A percentile compares a stretch with the other conserved stretches of the same genome.
Evolutionary conservation across 306 rosid genomes (phyloP).

Genomic region (Parietaria judaica): DNA sequence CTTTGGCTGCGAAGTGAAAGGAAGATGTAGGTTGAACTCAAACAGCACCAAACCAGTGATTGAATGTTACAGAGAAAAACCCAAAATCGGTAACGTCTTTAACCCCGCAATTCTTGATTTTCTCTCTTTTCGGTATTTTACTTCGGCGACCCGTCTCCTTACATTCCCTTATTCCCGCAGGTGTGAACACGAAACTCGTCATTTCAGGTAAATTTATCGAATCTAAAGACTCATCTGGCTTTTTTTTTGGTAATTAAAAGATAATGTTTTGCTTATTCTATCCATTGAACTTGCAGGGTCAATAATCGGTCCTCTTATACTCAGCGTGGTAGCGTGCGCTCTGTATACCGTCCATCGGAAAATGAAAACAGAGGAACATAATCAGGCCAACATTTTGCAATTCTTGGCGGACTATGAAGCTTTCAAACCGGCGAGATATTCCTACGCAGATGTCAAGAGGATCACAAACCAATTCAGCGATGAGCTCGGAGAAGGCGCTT

Average conservation of each 20-base stretch:
- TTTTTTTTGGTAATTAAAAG: neutral
- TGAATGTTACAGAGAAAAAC: neutral
- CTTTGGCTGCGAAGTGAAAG: neutral
- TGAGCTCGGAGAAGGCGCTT: constrained; percentile 18
- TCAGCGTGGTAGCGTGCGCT: neutral
- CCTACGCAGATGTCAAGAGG: constrained; percentile 25
- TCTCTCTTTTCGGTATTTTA: neutral
- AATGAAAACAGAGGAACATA: constrained; percentile 3
- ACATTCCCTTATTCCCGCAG: neutral
- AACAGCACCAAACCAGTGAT: neutral
- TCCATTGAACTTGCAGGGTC: neutral
- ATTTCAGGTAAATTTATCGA: neutral
- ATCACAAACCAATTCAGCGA: constrained; percentile 28
- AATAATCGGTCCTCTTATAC: neutral
- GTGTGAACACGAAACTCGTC: neutral
- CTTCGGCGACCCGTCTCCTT: neutral
- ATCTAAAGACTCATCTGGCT: neutral
- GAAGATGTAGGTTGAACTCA: neutral
- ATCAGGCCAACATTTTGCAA: constrained; percentile 15
- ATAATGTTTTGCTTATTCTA: neutral
- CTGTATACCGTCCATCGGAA: neutral
- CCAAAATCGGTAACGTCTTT: neutral
- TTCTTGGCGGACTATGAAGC: constrained; percentile 14
- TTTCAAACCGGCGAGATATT: constrained; percentile 22
- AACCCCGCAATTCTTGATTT: neutral